These are phyloP conservation scores for Phytopythium delawarense DNA, from an alignment of 352 stramenopile genomes.

Conservation along the genomic window DNA sequence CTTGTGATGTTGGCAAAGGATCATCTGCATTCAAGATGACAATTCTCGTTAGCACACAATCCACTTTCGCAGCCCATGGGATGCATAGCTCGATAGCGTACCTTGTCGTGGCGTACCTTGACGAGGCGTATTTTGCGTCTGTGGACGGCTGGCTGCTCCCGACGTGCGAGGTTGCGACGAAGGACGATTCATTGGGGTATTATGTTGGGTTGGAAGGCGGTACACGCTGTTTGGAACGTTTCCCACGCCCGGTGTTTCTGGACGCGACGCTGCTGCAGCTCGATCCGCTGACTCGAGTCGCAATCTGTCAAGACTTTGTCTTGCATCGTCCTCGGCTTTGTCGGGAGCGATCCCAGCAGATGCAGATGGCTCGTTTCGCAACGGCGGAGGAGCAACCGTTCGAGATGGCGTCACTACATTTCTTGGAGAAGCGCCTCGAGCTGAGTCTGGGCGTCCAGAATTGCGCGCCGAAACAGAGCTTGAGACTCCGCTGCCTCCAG, in stretches of 20 bases:
- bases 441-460: constrained; percentile 13
- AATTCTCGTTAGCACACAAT: not conserved
- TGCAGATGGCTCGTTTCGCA: not conserved
- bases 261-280: not conserved
- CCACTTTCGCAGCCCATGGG: not conserved
- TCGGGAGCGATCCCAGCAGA: not conserved
- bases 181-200: constrained; percentile 3
- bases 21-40: not conserved
- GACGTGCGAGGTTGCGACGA: not conserved
- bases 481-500: constrained; percentile 2
- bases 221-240: not conserved
- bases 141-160: not conserved
- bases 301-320: not conserved
- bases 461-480: constrained; percentile 9
- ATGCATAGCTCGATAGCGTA: not conserved
- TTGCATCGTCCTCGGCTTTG: not conserved
- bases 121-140: constrained; percentile 3
- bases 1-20: not conserved
- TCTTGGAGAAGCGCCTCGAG: constrained; percentile 8
- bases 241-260: constrained; percentile 1
- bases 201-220: not conserved
- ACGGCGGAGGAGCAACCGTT: not conserved
- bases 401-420: constrained; percentile 1
- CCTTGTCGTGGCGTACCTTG: not conserved
- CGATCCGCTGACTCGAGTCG: constrained; percentile 1